Evolutionary conservation across 257 asterid genomes (phyloP).

Genomic region (Plantago ovata): DNA sequence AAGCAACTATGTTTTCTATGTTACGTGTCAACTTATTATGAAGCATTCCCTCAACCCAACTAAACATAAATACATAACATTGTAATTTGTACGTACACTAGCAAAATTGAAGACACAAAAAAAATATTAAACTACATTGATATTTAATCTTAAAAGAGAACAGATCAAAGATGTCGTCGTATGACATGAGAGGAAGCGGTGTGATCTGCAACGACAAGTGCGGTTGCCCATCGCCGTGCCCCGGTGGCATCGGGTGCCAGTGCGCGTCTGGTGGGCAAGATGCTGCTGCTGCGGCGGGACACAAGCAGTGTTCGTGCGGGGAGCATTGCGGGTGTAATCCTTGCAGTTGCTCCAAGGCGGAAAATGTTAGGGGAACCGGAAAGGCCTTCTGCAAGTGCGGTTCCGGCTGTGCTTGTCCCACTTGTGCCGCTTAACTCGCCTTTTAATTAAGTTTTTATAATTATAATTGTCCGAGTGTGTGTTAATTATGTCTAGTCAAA

Average conservation of each 20-base stretch:
- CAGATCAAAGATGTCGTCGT: conserved; percentile 7
- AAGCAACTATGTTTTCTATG: not conserved
- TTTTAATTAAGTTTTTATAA: not conserved
- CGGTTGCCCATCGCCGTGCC: conserved; percentile 67
- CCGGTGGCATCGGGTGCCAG: conserved; percentile 40
- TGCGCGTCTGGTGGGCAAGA: conserved; percentile 22
- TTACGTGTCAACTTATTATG: not conserved
- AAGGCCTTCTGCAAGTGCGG: conserved; percentile 55
- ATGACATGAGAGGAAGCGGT: conserved; percentile 31
- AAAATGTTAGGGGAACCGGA: conserved; percentile 26
- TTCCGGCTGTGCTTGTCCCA: conserved; percentile 40
- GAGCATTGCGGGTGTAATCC: conserved; percentile 68
- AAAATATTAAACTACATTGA: no score
- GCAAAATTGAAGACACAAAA: not conserved
- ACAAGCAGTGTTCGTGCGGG: conserved; percentile 60
- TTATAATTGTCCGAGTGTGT: no score
- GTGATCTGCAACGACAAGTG: conserved; percentile 41
- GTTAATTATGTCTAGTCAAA: not conserved
- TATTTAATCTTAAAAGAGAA: no score
- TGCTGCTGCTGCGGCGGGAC: conserved; percentile 21
- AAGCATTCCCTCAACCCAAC: not conserved
- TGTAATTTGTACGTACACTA: not conserved
- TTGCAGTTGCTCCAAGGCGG: conserved; percentile 36
- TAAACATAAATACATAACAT: not conserved
- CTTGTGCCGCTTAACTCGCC: conserved; percentile 47